Evolutionary conservation across 306 rosid species (phyloP).

Genomic region (Abrus precatorius): DNA sequence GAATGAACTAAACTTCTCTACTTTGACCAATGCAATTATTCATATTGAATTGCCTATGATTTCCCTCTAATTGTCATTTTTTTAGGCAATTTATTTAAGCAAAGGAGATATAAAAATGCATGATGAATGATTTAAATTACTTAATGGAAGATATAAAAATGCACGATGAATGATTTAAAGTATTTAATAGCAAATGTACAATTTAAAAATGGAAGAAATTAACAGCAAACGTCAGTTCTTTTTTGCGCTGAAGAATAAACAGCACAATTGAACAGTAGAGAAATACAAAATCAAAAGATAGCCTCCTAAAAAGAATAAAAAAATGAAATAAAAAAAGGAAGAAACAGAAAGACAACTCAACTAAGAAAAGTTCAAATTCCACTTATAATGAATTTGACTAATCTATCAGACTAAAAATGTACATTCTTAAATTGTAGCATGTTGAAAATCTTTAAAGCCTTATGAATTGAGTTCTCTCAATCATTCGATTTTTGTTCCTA

Average conservation of each 20-base stretch:
- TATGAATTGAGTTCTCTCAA: not conserved
- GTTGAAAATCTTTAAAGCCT: not conserved
- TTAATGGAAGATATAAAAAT: no score
- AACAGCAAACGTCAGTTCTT: no score
- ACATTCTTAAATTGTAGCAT: not conserved
- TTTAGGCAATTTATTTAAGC: not conserved
- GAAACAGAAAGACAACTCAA: not conserved
- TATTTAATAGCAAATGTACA: no score
- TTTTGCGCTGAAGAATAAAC: not conserved
- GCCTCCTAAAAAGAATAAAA: constrained; percentile 15
- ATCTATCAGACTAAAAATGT: not conserved
- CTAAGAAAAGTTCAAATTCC: constrained; percentile 7
- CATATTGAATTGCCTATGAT: not conserved
- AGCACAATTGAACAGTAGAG: not conserved
- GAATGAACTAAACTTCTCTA: constrained; percentile 17
- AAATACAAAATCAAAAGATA: constrained; percentile 15
- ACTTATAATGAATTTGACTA: constrained; percentile 4
- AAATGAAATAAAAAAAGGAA: not conserved
- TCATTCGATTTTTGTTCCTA: not conserved
- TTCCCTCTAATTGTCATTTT: constrained; percentile 13
- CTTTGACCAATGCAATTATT: constrained; percentile 13
- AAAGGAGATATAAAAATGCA: not conserved
- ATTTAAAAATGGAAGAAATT: no score
- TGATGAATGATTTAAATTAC: no score
- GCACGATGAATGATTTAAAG: no score